Conservation (phyloP, 306 rosid genomes). For the Geum urbanum region DNA sequence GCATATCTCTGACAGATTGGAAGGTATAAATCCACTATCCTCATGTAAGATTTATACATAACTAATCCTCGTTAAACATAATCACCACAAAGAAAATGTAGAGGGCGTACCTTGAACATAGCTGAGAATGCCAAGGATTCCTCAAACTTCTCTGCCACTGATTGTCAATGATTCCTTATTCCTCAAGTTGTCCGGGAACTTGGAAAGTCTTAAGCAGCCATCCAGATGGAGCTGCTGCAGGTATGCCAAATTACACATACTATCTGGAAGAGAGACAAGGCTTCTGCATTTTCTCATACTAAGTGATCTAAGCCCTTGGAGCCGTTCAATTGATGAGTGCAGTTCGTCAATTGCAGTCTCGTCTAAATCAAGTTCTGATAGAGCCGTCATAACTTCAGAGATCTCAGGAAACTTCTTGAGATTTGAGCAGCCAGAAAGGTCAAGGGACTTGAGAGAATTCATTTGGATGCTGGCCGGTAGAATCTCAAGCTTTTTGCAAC, state of each 20-base stretch:
- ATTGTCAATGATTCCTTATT: neutral
- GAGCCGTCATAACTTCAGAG: constrained; percentile 13
- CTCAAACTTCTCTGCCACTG: neutral
- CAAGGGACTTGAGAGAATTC: neutral
- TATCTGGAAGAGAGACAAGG: neutral
- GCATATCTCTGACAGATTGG: no score
- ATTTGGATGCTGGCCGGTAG: neutral
- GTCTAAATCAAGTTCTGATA: neutral
- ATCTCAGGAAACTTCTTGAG: constrained; percentile 13
- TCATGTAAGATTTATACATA: no score
- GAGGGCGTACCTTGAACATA: no score
- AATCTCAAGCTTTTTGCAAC: neutral
- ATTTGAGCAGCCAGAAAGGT: neutral
- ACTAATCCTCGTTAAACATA: no score
- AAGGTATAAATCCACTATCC: no score
- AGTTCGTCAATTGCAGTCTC: neutral
- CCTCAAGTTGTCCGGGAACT: neutral
- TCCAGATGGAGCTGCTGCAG: neutral
- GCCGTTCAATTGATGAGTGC: neutral
- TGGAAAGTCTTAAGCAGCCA: neutral
- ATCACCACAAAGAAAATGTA: no score
- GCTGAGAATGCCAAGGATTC: no score
- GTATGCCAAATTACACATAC: neutral
- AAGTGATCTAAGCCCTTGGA: neutral
- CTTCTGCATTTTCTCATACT: neutral